These are phyloP conservation scores for Crotalaria pallida DNA, from an alignment of 306 rosid species.

Conservation along the genomic window DNA sequence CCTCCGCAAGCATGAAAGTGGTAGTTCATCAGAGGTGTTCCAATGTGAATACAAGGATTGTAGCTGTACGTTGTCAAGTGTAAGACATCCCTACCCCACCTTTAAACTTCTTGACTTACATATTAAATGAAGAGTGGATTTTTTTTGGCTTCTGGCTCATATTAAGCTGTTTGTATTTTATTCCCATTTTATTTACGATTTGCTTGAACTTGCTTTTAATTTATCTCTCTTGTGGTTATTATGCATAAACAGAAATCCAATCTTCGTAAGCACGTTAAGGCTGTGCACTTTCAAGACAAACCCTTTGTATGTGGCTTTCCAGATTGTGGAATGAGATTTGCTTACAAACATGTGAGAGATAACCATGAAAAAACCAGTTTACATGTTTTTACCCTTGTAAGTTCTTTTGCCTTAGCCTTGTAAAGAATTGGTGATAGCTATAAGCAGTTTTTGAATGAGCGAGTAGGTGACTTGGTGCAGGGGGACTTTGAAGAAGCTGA, in stretches of 20 bases:
- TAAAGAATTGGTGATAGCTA: not conserved
- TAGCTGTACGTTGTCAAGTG: slow-evolving; percentile 48
- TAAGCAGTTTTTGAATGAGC: not conserved
- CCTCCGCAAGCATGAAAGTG: slow-evolving; percentile 47
- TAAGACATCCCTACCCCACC: slow-evolving; percentile 26
- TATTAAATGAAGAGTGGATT: not conserved
- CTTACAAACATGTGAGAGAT: slow-evolving; percentile 86
- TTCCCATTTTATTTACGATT: not conserved
- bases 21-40: slow-evolving; percentile 24
- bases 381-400: slow-evolving; percentile 60
- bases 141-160: too few species aligned
- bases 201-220: not conserved
- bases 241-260: slow-evolving; percentile 53
- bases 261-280: slow-evolving; percentile 66
- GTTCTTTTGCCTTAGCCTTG: slow-evolving; percentile 4
- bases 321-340: slow-evolving; percentile 79
- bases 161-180: not conserved
- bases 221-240: not conserved
- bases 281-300: slow-evolving; percentile 53
- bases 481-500: slow-evolving; percentile 81
- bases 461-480: slow-evolving; percentile 33
- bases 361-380: slow-evolving; percentile 61
- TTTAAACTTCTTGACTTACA: not conserved
- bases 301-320: slow-evolving; percentile 65
- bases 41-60: slow-evolving; percentile 57